phyloP scores from a whole-genome alignment of 2,329 filamentous ascomycete genomes.

The Phaeosphaeria sp. region DNA sequence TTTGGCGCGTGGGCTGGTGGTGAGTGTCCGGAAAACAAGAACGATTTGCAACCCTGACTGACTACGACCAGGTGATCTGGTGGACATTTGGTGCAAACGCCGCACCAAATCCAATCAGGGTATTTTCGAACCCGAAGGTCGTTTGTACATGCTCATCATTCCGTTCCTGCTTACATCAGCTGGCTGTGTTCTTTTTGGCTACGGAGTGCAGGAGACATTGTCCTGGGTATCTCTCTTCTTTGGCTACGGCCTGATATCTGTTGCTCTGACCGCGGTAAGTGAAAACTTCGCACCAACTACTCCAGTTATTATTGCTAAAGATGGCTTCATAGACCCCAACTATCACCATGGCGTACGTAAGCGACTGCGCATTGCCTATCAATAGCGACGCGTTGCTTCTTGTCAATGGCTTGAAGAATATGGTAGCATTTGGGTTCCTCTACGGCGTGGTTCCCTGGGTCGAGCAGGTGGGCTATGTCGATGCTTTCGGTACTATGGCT shows the following conservation, averaged over 20 bases:
- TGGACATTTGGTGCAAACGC: conserved; percentile 54
- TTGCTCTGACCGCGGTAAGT: conserved; percentile 49
- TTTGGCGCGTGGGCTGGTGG: conserved; percentile 51
- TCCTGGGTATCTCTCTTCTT: conserved; percentile 56
- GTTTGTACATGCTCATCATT: conserved; percentile 51
- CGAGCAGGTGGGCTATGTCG: conserved; percentile 41
- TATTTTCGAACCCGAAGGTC: conserved; percentile 55
- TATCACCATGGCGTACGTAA: conserved; percentile 55
- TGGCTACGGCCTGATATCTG: conserved; percentile 55
- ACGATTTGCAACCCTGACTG: neutral
- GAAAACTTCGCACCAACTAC: neutral
- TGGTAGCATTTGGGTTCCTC: conserved; percentile 57
- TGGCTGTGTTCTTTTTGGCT: conserved; percentile 55
- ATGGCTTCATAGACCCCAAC: conserved; percentile 10
- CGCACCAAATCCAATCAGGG: conserved; percentile 50
- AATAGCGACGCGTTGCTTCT: conserved; percentile 48
- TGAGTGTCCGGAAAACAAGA: neutral
- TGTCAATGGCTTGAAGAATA: conserved; percentile 53
- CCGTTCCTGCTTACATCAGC: conserved; percentile 52
- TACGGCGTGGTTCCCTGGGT: conserved; percentile 56
- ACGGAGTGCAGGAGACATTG: conserved; percentile 50
- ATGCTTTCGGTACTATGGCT: conserved; percentile 48
- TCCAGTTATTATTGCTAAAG: neutral
- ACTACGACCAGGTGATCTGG: conserved; percentile 44
- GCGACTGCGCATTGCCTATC: conserved; percentile 46